phyloP scores from a whole-genome alignment of 352 stramenopile species.

The Phytopythium aichiense region DNA sequence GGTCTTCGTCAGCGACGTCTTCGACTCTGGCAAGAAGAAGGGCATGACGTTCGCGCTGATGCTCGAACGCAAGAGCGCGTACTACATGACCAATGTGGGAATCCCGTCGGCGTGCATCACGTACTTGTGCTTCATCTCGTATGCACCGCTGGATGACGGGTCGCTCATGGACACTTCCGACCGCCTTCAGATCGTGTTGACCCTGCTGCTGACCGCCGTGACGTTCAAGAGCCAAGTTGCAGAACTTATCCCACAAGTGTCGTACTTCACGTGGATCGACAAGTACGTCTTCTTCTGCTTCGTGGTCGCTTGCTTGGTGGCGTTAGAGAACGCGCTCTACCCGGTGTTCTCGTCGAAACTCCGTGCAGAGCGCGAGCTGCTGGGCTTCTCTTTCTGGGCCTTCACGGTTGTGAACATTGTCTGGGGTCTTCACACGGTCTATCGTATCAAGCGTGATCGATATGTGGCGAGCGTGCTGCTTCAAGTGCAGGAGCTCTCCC shows the following conservation, averaged over 20 bases:
- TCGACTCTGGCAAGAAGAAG: constrained; percentile 29
- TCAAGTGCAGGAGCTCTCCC: constrained; percentile 32
- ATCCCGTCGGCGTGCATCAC: constrained; percentile 45
- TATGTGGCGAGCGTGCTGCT: constrained; percentile 18
- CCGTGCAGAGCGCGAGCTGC: constrained; percentile 25
- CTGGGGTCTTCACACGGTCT: constrained; percentile 14
- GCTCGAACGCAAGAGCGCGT: constrained; percentile 41
- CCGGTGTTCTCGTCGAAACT: constrained; percentile 18
- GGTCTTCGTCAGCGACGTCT: too few relatives aligned
- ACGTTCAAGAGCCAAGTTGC: constrained; percentile 58
- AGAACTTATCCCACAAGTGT: constrained; percentile 44
- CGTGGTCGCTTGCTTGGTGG: constrained; percentile 41
- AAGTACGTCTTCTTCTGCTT: constrained; percentile 68
- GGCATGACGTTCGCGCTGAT: constrained; percentile 54
- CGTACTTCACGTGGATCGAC: constrained; percentile 60
- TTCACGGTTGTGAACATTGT: constrained; percentile 41
- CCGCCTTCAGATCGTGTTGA: constrained; percentile 50
- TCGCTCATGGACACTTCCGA: constrained; percentile 37
- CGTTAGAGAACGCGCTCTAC: constrained; percentile 51
- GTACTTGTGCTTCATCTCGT: constrained; percentile 54
- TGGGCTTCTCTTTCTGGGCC: constrained; percentile 26
- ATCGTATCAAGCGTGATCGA: constrained; percentile 7
- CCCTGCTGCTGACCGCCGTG: constrained; percentile 57
- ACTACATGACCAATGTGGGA: constrained; percentile 55
- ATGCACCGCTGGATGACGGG: constrained; percentile 15